Evolutionary conservation across 805 yeast genomes (phyloP), one percentile per base, ranked within the genome.

Genomic region (Ogataea minuta): DNA sequence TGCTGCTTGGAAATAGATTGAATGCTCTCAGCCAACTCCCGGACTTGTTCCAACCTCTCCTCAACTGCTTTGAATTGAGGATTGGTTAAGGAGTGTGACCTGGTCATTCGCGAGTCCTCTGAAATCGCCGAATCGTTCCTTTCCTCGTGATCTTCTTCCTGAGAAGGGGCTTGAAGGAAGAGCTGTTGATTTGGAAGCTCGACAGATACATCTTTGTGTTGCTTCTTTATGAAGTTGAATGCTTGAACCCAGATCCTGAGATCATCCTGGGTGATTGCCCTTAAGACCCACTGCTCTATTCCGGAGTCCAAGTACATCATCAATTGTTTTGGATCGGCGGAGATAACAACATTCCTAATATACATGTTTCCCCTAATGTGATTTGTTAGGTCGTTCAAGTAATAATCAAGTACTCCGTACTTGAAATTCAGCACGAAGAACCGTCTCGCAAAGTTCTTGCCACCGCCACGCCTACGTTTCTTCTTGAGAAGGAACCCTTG

Each of bases 321-420:
- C 37, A 76, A 65, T 16, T 77, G 76, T 41, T 75, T 74, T 17
- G 77, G 70, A 52, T 82, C 82, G 0, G 95, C 95, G 41, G 90
- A 77, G 2, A 93, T 79, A n/a, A 84, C 84, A 3, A 95, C 80
- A 33, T 84, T 73, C 37, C 76, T 78, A 34, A 93, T 78, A 25
- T 91, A 95, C 87, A 93, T 88, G 54, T 87, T 89, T 41, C 99
- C 99, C 41, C 98, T 73, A 33, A 87, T 72, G 49, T 80, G 79
- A 51, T 80, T 76, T 28, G 87, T 79, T 33, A 79, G 77, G 31
- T 77, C 80, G 60, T 84, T 81, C 43, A 78, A 59, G 58, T 84
- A 87, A 60, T 93, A 93, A 29, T 88, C 85, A 31, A 93, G 70
- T 2, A 91, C 79, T 16, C 95, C 93, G 50, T 84, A 80, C 58